Evolutionary conservation across 129 eudicot genomes (phyloP).

Genomic region (Calendula officinalis): DNA sequence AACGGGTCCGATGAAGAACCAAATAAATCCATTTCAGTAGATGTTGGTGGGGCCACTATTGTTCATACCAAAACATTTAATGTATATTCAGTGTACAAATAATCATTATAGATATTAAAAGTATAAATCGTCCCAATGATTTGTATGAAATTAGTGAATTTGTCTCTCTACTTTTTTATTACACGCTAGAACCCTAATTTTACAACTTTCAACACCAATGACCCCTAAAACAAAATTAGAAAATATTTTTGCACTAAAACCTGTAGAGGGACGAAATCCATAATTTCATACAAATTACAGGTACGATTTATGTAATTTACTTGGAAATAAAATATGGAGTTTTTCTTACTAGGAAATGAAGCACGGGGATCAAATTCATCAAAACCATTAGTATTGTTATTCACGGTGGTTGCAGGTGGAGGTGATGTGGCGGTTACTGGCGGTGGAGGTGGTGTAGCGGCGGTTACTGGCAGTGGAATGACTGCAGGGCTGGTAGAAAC

Average conservation of each 20-base stretch:
- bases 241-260: no score
- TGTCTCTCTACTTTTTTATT: no score
- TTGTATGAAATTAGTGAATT: no score
- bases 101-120: no score
- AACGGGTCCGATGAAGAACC: conserved; percentile 71
- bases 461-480: conserved; percentile 31
- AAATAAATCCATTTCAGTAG: conserved; percentile 71
- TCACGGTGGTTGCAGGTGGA: conserved; percentile 32
- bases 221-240: no score
- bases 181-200: no score
- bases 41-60: conserved; percentile 63
- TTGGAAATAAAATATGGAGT: background rate
- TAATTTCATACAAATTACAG: no score
- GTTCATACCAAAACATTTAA: conserved; percentile 1
- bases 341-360: conserved; percentile 55
- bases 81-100: no score
- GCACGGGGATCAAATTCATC: conserved; percentile 92
- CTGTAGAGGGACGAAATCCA: no score
- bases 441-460: conserved; percentile 36
- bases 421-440: conserved; percentile 36
- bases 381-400: conserved; percentile 49
- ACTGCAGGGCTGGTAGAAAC: conserved; percentile 34
- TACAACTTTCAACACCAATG: no score
- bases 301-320: no score
- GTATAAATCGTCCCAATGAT: background rate